A percentile compares a stretch with the other conserved stretches of the same genome.
Conservation (phyloP, 768 basidiomycete species). For the Auricularia cornea region DNA sequence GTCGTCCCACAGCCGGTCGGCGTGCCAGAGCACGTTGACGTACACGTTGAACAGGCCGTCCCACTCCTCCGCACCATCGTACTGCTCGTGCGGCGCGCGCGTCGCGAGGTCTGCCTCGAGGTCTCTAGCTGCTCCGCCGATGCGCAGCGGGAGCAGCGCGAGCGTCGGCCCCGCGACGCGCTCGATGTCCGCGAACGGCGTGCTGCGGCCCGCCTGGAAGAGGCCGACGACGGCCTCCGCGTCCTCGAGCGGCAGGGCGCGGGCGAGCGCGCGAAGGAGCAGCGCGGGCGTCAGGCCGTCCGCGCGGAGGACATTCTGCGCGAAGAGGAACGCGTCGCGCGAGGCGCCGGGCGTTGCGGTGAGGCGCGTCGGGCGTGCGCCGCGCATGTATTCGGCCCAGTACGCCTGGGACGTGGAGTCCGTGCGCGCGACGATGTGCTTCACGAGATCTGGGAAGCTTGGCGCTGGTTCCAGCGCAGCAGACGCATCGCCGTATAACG, state of each 20-base stretch:
- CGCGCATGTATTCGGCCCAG: background rate
- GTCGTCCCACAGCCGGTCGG: background rate
- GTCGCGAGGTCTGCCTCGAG: background rate
- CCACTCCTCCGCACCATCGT: background rate
- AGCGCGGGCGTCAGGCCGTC: background rate
- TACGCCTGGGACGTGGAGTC: background rate
- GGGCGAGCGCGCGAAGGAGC: background rate
- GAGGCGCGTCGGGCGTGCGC: background rate
- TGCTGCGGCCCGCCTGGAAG: background rate
- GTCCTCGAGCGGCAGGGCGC: background rate
- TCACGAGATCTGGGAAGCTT: background rate
- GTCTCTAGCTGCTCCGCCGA: background rate
- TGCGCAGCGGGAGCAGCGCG: background rate
- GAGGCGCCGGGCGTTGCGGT: background rate
- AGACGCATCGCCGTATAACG: constrained; percentile 25
- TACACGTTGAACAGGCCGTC: background rate
- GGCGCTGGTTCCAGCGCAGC: background rate
- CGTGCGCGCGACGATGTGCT: background rate
- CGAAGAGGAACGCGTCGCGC: background rate
- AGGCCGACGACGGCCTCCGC: background rate
- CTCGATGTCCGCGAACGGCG: background rate
- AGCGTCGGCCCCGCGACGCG: background rate
- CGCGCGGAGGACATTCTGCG: background rate
- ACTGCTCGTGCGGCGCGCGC: background rate
- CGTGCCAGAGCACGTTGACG: background rate